Percentiles rank a stretch among this genome's conserved stretches.
phyloP scores from a whole-genome alignment of 441 rosid species.

The Omphalea diandra region DNA sequence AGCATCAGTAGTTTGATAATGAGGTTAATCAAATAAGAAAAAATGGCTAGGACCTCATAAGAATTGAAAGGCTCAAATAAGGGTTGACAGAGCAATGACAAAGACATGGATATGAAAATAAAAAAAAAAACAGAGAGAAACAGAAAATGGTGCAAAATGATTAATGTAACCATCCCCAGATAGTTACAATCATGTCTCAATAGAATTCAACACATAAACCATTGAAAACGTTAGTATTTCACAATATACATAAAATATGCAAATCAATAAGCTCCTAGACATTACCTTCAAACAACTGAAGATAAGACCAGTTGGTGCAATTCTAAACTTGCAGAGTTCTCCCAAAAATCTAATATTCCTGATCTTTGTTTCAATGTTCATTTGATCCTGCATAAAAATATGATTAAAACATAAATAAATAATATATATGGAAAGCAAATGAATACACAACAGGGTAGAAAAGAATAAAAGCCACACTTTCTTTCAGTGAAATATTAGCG shows the following conservation, averaged over 20 bases:
- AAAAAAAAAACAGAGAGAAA: not conserved
- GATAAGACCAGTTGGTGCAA: conserved; percentile 80
- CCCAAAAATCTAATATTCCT: conserved; percentile 98
- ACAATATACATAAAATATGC: not conserved
- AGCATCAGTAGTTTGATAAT: not conserved
- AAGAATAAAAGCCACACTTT: conserved; percentile 15
- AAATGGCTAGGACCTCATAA: not conserved
- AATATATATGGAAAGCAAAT: not conserved
- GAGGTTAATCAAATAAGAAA: not conserved
- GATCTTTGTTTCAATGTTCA: conserved; percentile 98
- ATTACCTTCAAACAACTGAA: conserved; percentile 96
- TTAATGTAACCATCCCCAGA: not conserved
- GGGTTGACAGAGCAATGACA: not conserved
- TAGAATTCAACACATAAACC: not conserved
- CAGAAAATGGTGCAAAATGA: not conserved
- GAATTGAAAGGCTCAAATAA: not conserved
- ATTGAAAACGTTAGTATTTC: not conserved
- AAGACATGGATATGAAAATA: not conserved
- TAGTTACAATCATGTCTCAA: not conserved
- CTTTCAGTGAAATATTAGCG: conserved; percentile 10
- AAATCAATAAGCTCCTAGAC: conserved; percentile 15
- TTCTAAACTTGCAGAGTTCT: conserved; percentile 95
- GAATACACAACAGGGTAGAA: conserved; percentile 2
- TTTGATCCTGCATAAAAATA: conserved; percentile 85
- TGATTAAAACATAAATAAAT: conserved; percentile 7